phyloP scores from a whole-genome alignment of 768 basidiomycete genomes.

The Xerocomus brunneocitrinus region DNA sequence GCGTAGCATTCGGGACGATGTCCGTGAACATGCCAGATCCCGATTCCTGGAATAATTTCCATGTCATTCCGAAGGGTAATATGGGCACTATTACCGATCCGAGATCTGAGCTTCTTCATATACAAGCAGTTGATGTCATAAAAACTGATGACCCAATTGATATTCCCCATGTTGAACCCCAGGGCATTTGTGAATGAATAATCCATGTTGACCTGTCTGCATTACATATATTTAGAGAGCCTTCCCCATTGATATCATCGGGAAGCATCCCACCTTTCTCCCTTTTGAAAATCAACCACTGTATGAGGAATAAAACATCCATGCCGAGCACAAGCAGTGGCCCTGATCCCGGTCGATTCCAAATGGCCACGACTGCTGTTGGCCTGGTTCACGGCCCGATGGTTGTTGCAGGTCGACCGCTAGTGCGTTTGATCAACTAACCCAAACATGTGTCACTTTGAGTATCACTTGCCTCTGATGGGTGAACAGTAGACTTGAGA shows the following conservation, averaged over 20 bases:
- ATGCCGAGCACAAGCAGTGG: neutral
- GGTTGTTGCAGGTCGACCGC: neutral
- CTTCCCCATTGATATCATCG: too few relatives aligned
- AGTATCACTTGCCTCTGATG: too few relatives aligned
- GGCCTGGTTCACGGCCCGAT: neutral
- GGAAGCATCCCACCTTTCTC: neutral
- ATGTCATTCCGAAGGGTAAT: neutral
- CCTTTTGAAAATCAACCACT: neutral
- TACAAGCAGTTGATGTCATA: constrained; percentile 11
- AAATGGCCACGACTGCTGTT: neutral
- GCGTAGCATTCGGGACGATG: constrained; percentile 22
- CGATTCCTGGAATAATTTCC: constrained; percentile 15
- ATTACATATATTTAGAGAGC: too few relatives aligned
- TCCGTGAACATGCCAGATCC: constrained; percentile 25
- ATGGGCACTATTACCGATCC: too few relatives aligned
- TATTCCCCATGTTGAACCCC: neutral
- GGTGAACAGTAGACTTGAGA: too few relatives aligned
- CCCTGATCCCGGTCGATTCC: neutral
- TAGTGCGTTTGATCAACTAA: neutral
- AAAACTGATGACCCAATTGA: neutral
- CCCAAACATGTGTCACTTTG: too few relatives aligned
- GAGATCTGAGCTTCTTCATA: constrained; percentile 1
- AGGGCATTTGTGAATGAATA: neutral
- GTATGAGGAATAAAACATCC: neutral
- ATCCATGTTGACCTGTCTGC: constrained; percentile 11